Percentiles rank a stretch among this genome's conserved stretches.
phyloP scores from a whole-genome alignment of 306 rosid genomes.

The Prunus fruticosa region DNA sequence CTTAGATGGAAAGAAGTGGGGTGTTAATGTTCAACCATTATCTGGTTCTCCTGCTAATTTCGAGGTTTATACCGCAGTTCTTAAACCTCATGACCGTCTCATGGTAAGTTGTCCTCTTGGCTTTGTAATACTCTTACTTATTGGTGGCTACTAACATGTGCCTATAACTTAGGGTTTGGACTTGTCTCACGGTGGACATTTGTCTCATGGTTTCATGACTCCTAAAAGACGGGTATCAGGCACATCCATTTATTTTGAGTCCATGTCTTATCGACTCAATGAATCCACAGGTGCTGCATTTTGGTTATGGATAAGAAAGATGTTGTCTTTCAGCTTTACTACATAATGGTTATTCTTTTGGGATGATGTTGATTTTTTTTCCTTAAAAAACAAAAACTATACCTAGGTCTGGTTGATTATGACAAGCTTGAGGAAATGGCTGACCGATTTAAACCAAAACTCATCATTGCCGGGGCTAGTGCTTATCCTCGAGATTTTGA shows the following conservation, averaged over 20 bases:
- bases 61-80: conserved; percentile 90
- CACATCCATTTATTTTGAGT: conserved; percentile 93
- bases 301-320: neutral
- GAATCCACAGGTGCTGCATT: conserved; percentile 67
- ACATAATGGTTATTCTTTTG: conserved; percentile 9
- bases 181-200: conserved; percentile 97
- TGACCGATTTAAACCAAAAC: conserved; percentile 77
- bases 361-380: conserved; percentile 2
- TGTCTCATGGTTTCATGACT: conserved; percentile 98
- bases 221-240: conserved; percentile 90
- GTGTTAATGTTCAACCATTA: conserved; percentile 92
- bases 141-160: conserved; percentile 6
- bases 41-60: conserved; percentile 99
- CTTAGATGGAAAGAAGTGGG: conserved; percentile 75
- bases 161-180: conserved; percentile 74
- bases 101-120: conserved; percentile 53
- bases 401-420: conserved; percentile 80
- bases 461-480: conserved; percentile 95
- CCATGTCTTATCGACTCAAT: conserved; percentile 94
- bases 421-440: conserved; percentile 95
- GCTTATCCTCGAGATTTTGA: conserved; percentile 99
- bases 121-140: conserved; percentile 6
- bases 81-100: conserved; percentile 88
- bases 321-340: neutral
- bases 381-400: conserved; percentile 15